Conservation (phyloP, 2,329 filamentous ascomycete genomes). For the Diaporthe nobilis region DNA sequence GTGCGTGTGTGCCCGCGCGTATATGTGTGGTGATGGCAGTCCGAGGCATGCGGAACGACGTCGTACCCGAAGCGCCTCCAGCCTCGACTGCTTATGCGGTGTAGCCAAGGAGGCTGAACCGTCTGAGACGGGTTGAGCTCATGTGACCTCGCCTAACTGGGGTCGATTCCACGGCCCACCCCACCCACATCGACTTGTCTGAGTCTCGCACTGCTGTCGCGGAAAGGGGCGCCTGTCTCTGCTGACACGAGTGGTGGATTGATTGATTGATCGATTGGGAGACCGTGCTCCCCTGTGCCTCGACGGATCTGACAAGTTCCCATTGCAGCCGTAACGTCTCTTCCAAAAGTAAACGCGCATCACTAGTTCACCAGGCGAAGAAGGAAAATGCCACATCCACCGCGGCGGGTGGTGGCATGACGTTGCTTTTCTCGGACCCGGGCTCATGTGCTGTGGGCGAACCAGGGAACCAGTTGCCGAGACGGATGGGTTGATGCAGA, state of each 20-base stretch:
- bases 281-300: not conserved
- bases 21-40: not conserved
- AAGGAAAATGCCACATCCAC: not conserved
- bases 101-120: constrained; percentile 40
- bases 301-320: not conserved
- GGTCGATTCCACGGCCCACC: not conserved
- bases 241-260: constrained; percentile 16
- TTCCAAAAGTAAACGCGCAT: constrained; percentile 17
- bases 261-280: not conserved
- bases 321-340: constrained; percentile 14
- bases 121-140: not conserved
- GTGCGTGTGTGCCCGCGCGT: not conserved
- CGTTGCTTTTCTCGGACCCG: constrained; percentile 15
- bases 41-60: constrained; percentile 29
- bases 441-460: not conserved
- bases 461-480: not conserved
- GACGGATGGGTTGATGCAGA: constrained; percentile 7
- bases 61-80: constrained; percentile 29
- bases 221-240: constrained; percentile 23
- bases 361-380: constrained; percentile 3
- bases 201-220: constrained; percentile 20
- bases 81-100: constrained; percentile 32
- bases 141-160: constrained; percentile 32
- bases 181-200: not conserved
- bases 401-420: not conserved